Conservation (phyloP, 805 yeast genomes). For the Metschnikowia lachancei region DNA sequence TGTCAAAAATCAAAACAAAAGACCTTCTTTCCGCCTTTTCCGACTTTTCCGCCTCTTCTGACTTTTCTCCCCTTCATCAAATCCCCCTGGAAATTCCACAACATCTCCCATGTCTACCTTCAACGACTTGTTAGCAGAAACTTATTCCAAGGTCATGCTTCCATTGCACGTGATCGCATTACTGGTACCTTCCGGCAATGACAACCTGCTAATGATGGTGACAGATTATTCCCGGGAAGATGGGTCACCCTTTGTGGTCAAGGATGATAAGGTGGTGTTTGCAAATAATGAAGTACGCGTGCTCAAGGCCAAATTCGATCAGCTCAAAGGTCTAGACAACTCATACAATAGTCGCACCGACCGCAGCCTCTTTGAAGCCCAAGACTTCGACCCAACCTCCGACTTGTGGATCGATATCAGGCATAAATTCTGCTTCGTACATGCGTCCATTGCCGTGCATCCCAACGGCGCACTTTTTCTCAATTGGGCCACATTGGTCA, state of each 20-base stretch:
- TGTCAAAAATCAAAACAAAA: too few species aligned
- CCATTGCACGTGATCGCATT: conserved; percentile 17
- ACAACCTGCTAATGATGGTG: conserved; percentile 9
- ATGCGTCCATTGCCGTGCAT: conserved; percentile 1
- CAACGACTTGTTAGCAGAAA: conserved; percentile 4
- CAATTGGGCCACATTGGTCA: not conserved
- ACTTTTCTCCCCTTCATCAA: not conserved
- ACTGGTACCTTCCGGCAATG: conserved; percentile 10
- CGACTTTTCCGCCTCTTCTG: too few species aligned
- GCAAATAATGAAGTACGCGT: conserved; percentile 1
- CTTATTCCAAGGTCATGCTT: conserved; percentile 9
- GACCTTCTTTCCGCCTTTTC: too few species aligned
- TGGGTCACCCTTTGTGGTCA: conserved; percentile 1
- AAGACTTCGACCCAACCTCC: conserved; percentile 7
- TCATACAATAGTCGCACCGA: conserved; percentile 8
- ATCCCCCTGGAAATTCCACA: not conserved
- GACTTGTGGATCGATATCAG: conserved; percentile 13
- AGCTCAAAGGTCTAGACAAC: conserved; percentile 4
- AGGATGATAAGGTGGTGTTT: conserved; percentile 3
- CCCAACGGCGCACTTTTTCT: conserved; percentile 6
- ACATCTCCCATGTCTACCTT: not conserved
- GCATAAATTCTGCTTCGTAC: conserved; percentile 12
- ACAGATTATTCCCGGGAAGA: conserved; percentile 14
- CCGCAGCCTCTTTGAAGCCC: conserved; percentile 8
- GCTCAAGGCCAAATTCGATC: conserved; percentile 2